Base-by-base conservation (phyloP, 129 eudicot species). In the Rutidosis leptorrhynchoides region DNA sequence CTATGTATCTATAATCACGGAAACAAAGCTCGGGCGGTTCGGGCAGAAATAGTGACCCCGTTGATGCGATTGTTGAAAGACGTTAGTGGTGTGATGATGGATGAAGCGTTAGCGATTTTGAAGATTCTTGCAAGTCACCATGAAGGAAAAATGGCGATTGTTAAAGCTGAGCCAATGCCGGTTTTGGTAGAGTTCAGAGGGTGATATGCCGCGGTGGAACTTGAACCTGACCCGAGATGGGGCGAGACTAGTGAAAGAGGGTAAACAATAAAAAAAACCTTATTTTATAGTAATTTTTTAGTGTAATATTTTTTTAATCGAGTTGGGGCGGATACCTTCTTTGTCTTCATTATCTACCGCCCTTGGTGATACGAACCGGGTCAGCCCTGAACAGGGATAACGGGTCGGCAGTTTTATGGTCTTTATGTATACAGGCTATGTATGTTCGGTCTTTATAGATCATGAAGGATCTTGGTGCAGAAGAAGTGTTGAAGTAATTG, bases 61-160 rank as follows among this genome's bases (percentile, higher is more conserved):
- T 73, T 93, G 12, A 78, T 93, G 84, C 64, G 83, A 53, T 58
- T 93, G 75, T 65, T 93, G 14, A 84, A 81, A 82, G 99, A 93
- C 49, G 90, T 85, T 4, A 92, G 95, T 0, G 86, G 92, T 15
- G 96, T 95, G 29, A 93, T 93, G 99, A 85, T 89, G 77, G 99
- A 93, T 54, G 99, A 93, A 72, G 87, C 92, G 3, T 67, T 93
- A 37, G 96, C 96, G 15, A 89, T 93, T 15, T 60, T 93, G 66
- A 96, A 96, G 5, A 86, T 93, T 43, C 76, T 93, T 4, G 91
- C 99, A 0, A 86, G 90, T 57, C 99, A 93, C 79, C 89, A 78
- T 15, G 99, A 93, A 70, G 99, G 96, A 56, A 88, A 82, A 73
- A 52, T 35, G 32, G 96, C 92, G 0, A 89, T 93, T 32, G 95